Evolutionary conservation across 768 basidiomycete species (phyloP).

Genomic region (Lepiota subincarnata): DNA sequence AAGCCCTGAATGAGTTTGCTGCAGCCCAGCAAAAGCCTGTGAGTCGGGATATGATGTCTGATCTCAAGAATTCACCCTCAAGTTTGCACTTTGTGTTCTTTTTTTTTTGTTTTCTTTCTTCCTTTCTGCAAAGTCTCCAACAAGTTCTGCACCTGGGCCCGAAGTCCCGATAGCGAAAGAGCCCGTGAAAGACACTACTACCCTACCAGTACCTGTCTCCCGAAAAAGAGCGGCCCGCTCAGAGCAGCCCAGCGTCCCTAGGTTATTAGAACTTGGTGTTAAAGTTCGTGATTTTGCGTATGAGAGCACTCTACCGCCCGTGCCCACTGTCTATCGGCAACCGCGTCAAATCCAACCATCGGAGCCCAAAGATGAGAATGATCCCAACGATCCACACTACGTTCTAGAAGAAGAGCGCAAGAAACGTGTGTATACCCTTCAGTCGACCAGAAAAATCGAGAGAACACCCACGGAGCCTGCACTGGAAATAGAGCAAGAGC

Average conservation of each 20-base stretch:
- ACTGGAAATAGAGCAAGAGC: conserved; percentile 15
- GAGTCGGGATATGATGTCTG: conserved; percentile 12
- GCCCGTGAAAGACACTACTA: not conserved
- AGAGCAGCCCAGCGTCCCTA: conserved; percentile 20
- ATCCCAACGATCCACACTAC: conserved; percentile 11
- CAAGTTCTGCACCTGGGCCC: not conserved
- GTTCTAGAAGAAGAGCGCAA: conserved; percentile 16
- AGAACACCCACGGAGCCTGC: conserved; percentile 31
- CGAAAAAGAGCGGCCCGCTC: conserved; percentile 6
- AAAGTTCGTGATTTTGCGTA: conserved; percentile 65
- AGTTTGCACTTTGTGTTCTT: not conserved
- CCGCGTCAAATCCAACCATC: conserved; percentile 47
- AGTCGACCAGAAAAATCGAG: conserved; percentile 23
- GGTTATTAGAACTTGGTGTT: conserved; percentile 31
- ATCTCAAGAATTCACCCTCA: conserved; percentile 8
- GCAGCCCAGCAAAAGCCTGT: conserved; percentile 10
- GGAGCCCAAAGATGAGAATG: conserved; percentile 21
- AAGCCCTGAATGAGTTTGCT: conserved; percentile 7
- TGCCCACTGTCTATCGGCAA: conserved; percentile 45
- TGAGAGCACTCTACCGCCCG: conserved; percentile 61
- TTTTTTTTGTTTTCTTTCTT: not conserved
- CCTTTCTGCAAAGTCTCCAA: not conserved
- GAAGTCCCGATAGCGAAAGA: not conserved
- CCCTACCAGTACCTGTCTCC: not conserved
- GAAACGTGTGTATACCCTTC: conserved; percentile 5